A percentile compares a stretch with the other conserved stretches of the same genome.
phyloP scores from a whole-genome alignment of 2,329 filamentous ascomycete species.

The Rosellinia necatrix region DNA sequence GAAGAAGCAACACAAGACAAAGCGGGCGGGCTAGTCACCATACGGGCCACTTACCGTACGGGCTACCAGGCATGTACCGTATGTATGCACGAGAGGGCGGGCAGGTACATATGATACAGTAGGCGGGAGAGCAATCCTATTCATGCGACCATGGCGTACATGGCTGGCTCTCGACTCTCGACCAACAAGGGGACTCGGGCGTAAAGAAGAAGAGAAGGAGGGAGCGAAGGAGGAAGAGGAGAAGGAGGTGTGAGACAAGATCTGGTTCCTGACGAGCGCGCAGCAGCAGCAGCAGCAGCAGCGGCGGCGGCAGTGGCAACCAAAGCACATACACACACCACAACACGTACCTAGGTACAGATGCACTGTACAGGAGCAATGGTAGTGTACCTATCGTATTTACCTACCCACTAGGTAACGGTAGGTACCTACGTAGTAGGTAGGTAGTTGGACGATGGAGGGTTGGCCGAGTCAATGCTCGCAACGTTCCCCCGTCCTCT shows the following conservation, averaged over 20 bases:
- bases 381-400: too few species aligned
- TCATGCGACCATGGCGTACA: slow-evolving; percentile 25
- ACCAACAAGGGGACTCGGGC: slow-evolving; percentile 6
- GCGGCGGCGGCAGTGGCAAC: neutral
- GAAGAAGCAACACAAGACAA: slow-evolving; percentile 19
- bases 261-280: slow-evolving; percentile 19
- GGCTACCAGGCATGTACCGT: too few species aligned
- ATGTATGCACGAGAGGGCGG: too few species aligned
- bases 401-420: too few species aligned
- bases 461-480: neutral
- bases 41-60: too few species aligned
- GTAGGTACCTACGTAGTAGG: too few species aligned
- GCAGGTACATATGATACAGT: too few species aligned
- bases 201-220: neutral
- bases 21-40: too few species aligned
- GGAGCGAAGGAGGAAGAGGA: slow-evolving; percentile 4
- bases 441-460: too few species aligned
- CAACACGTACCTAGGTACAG: too few species aligned
- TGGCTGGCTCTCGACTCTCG: slow-evolving; percentile 9
- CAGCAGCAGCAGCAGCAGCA: neutral
- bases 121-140: slow-evolving; percentile 17
- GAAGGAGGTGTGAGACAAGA: slow-evolving; percentile 10
- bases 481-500: neutral
- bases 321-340: too few species aligned
- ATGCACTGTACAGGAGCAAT: too few species aligned